These are phyloP conservation scores for Eucalyptus grandis DNA, from an alignment of 345 rosid genomes.

Conservation along the genomic window DNA sequence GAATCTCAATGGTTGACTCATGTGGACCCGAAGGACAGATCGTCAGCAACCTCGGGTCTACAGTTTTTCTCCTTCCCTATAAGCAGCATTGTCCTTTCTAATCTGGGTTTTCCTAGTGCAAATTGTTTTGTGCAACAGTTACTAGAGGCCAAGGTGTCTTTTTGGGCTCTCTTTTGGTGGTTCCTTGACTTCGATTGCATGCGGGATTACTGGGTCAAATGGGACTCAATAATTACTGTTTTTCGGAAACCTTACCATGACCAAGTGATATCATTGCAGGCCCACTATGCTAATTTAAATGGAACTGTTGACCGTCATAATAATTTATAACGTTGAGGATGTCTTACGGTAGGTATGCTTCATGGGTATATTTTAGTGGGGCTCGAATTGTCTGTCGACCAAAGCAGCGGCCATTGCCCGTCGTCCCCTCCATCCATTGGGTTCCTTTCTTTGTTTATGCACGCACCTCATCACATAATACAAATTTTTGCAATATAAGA, in stretches of 20 bases:
- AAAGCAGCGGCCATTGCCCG: background rate
- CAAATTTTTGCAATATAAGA: background rate
- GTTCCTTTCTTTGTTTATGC: background rate
- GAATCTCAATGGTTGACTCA: background rate
- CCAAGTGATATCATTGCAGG: background rate
- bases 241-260: background rate
- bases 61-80: background rate
- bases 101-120: background rate
- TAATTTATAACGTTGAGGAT: background rate
- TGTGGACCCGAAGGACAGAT: background rate
- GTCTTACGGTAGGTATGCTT: background rate
- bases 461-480: background rate
- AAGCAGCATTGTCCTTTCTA: background rate
- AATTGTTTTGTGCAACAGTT: background rate
- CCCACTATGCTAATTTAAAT: background rate
- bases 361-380: background rate
- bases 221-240: background rate
- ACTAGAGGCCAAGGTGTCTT: background rate
- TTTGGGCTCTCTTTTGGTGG: background rate
- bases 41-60: background rate
- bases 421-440: background rate
- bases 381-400: background rate
- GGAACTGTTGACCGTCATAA: background rate
- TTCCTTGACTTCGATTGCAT: background rate
- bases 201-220: background rate